Evolutionary conservation across 306 rosid species (phyloP), one percentile per base, ranked within the genome.

Genomic region (Trichosanthes truncata): DNA sequence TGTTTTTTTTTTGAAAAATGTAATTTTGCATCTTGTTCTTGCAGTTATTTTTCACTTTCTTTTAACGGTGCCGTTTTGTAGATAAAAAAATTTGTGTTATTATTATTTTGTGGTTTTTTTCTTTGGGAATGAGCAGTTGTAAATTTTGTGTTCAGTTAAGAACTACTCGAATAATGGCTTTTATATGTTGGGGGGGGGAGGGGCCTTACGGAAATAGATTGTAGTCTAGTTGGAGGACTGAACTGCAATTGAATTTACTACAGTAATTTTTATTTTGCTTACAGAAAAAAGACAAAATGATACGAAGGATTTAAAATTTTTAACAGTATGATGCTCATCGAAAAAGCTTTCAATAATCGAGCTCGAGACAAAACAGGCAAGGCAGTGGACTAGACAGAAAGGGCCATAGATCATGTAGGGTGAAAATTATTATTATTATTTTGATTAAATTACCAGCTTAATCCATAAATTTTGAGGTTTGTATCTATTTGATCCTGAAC

Each of bases 21-120:
- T 61, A 38, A 51, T 81, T 76, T 81, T 61, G n/a, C 74, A 11
- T 21, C 33, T 35, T 48, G 33, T 61, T 38, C 74, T 67, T 61
- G 66, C 38, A 51, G 72, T 78, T 26, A 43, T 21, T 60, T 57
- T 78, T 78, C 26, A 46, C n/a, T 57, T 43, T 25, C 81, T 62
- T 74, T 56, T 3, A 33, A 72, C 57, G 57, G 23, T 46, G 18
- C 31, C 78, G 79, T 76, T 74, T 29, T 89, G 92, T 89, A 82
- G 14, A 86, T 90, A 84, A 17, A 20, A 23, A 29, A 23, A 53
- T 12, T 80, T 57, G 80, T 57, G 14, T 72, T 23, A 40, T 68
- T 40, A 41, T 41, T 21, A 68, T 68, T 20, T 67, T n/a, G 6
- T 29, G 40, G 0, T 1, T 38, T 9, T 4, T 12, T 26, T 38